Conservation (phyloP, 139 green algal species). For the Coelastrella sp. region DNA sequence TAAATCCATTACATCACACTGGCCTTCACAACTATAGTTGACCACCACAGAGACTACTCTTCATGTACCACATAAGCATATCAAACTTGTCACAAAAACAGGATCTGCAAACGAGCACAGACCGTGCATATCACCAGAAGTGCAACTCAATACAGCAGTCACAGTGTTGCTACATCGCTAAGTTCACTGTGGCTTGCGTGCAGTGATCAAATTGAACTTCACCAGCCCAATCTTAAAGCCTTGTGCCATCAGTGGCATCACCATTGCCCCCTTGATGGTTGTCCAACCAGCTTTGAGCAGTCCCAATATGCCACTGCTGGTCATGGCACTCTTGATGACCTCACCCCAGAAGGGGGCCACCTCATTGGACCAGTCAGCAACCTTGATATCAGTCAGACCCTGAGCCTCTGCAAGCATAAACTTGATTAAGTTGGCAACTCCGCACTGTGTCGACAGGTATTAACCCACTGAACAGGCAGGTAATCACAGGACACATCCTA, state of each 20-base stretch:
- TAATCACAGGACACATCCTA: not conserved
- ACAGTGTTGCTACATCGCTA: not conserved
- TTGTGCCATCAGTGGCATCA: conserved; percentile 90
- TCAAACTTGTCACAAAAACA: too few relatives aligned
- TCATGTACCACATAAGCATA: too few relatives aligned
- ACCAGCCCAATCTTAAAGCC: conserved; percentile 92
- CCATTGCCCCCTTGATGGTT: conserved; percentile 88
- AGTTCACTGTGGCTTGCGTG: conserved; percentile 69
- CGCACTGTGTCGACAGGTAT: not conserved
- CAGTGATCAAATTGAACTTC: conserved; percentile 97
- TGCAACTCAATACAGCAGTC: not conserved
- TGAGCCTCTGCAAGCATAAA: conserved; percentile 44
- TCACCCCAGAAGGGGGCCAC: conserved; percentile 95
- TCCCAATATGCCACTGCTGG: conserved; percentile 78
- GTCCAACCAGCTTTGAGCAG: conserved; percentile 89
- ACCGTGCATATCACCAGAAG: too few relatives aligned
- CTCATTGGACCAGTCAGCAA: conserved; percentile 78
- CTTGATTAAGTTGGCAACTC: not conserved
- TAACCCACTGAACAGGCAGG: not conserved
- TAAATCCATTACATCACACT: too few relatives aligned
- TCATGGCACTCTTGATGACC: conserved; percentile 91
- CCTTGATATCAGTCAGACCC: conserved; percentile 63
- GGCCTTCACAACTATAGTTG: too few relatives aligned
- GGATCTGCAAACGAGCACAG: too few relatives aligned
- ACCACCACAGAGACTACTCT: too few relatives aligned